Evolutionary conservation across 179 eudicot genomes (phyloP), one percentile per base, ranked within the genome.

Genomic region (Kewa caespitosa): DNA sequence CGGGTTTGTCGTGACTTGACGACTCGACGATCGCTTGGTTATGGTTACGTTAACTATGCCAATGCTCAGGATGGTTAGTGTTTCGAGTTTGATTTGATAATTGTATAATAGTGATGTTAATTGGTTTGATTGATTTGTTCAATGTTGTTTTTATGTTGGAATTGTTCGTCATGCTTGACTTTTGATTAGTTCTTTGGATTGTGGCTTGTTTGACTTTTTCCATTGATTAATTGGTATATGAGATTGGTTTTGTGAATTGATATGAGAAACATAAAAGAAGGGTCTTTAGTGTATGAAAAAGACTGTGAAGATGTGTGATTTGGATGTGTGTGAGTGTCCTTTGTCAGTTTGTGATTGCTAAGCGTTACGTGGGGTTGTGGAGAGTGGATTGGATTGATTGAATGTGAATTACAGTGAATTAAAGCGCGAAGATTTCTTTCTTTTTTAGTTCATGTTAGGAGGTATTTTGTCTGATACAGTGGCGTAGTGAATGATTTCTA

Each of bases 11-110:
- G 88, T 23, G 86, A 85, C 62, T 46, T 70, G 62, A 33, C 80
- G 43, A 72, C 84, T 39, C 76, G 73, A 1, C 72, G 84, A 13
- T 85, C 88, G 28, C 88, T 85, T 73, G 86, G 84, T n/a, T 85
- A 83, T 65, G 86, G 88, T 9, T 85, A 85, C 73, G 86, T 85
- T 75, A 85, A 80, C 76, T 85, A 42, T 50, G 76, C 31, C 23
- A 72, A 34, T 72, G 83, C 84, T 4, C 80, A 63, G 31, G 76
- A 77, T 38, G 81, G 86, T 80, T 37, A 37, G 79, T 80, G 22
- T 33, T 50, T 69, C 9, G 25, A 50, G 31, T 25, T 18, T 15
- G 23, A 41, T 43, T 50, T 23, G 37, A 32, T 28, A 31, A 23
- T 81, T 46, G n/a, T 9, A 8, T n/a, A 48, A 12, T n/a, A n/a